Conservation (phyloP, 495 filamentous ascomycete genomes). For the Hyphodiscus hymeniophilus region DNA sequence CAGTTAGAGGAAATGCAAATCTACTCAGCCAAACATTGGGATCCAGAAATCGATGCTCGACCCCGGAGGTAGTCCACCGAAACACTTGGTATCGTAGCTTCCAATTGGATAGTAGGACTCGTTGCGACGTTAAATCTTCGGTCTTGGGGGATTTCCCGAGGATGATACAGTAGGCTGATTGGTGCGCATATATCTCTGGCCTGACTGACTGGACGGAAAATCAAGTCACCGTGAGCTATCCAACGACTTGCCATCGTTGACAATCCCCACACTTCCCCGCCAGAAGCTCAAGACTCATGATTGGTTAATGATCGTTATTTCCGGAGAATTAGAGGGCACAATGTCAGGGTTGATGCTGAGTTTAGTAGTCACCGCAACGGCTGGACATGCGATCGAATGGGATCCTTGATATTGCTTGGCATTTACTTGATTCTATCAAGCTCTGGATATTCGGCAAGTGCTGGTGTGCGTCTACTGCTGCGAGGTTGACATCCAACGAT, state of each 20-base stretch:
- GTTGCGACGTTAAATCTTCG: too few relatives aligned
- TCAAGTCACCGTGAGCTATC: background rate
- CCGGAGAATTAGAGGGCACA: too few relatives aligned
- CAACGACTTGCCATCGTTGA: background rate
- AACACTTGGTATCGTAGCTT: too few relatives aligned
- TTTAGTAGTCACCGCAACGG: background rate
- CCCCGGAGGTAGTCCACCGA: too few relatives aligned
- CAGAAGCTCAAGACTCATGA: background rate
- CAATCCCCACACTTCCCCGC: slow-evolving; percentile 3
- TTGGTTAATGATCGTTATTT: too few relatives aligned
- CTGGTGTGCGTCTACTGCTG: too few relatives aligned
- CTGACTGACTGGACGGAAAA: slow-evolving; percentile 1
- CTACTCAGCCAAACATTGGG: too few relatives aligned
- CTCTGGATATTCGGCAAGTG: background rate
- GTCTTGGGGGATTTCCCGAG: too few relatives aligned
- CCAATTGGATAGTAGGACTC: background rate
- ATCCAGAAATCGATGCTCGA: too few relatives aligned
- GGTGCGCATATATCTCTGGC: slow-evolving; percentile 10
- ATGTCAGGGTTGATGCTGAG: slow-evolving; percentile 1
- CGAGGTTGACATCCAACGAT: background rate
- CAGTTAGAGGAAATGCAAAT: too few relatives aligned
- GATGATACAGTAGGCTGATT: too few relatives aligned
- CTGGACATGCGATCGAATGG: slow-evolving; percentile 5
- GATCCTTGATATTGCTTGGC: background rate
- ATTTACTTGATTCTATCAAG: background rate